These are phyloP conservation scores for Sphaerosporella brunnea DNA, from an alignment of 495 filamentous ascomycete species.

Conservation along the genomic window DNA sequence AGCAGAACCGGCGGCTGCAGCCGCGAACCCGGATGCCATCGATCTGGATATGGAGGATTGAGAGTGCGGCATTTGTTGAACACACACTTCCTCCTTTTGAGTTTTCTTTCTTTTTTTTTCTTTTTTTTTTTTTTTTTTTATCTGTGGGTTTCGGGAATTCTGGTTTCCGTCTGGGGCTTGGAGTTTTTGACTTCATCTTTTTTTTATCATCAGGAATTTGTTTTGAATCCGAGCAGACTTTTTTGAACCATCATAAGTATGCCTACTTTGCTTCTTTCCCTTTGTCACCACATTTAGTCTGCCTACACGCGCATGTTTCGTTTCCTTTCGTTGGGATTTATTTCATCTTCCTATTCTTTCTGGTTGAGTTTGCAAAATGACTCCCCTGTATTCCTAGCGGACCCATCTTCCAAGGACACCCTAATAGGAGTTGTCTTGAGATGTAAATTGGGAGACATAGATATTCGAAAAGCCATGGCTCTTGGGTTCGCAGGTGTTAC, in stretches of 20 bases:
- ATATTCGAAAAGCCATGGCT: too few species aligned
- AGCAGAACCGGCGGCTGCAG: conserved; percentile 27
- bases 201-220: conserved; percentile 5
- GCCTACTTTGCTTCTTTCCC: background rate
- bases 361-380: too few species aligned
- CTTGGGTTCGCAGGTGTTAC: too few species aligned
- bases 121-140: conserved; percentile 3
- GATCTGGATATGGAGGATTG: conserved; percentile 44
- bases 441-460: too few species aligned
- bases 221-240: too few species aligned
- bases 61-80: conserved; percentile 6
- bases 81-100: conserved; percentile 5
- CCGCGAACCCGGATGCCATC: conserved; percentile 75
- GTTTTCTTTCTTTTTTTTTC: background rate
- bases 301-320: background rate
- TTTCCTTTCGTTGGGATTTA: background rate
- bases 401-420: too few species aligned
- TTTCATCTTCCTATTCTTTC: too few species aligned
- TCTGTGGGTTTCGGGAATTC: background rate
- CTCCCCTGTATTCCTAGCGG: too few species aligned
- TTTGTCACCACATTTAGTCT: too few species aligned
- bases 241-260: too few species aligned
- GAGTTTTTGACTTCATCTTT: conserved; percentile 2
- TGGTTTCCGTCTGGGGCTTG: background rate
- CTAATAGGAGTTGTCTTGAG: too few species aligned